Conservation (phyloP, 164 flowering plant genomes). For the Umbellularia californica region DNA sequence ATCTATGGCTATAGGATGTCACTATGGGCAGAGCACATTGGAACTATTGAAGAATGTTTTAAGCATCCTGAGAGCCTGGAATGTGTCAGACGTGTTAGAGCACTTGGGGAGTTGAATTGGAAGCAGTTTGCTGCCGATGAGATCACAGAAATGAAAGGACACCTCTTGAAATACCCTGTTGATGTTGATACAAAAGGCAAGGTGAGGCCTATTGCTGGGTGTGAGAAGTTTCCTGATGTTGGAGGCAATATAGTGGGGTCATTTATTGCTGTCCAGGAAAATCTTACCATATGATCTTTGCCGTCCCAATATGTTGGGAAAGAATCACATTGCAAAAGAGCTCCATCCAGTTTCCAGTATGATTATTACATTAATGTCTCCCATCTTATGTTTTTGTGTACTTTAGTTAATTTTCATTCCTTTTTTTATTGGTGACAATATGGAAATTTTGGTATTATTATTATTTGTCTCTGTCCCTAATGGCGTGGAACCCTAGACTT, state of each 20-base stretch:
- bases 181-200: slow-evolving; percentile 75
- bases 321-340: too few species aligned
- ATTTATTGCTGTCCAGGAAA: slow-evolving; percentile 77
- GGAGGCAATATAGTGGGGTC: slow-evolving; percentile 84
- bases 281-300: slow-evolving; percentile 64
- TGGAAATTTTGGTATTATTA: too few species aligned
- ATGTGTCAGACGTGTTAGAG: slow-evolving; percentile 63
- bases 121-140: slow-evolving; percentile 63
- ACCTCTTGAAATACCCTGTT: slow-evolving; percentile 84
- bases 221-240: slow-evolving; percentile 74
- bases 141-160: slow-evolving; percentile 78
- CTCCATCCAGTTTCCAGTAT: too few species aligned
- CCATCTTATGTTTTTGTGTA: too few species aligned
- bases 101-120: slow-evolving; percentile 75
- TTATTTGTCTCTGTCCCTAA: too few species aligned
- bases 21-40: slow-evolving; percentile 95
- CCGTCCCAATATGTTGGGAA: too few species aligned
- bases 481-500: too few species aligned
- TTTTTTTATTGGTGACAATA: too few species aligned
- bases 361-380: too few species aligned
- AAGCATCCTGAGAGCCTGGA: slow-evolving; percentile 66
- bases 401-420: too few species aligned
- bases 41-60: slow-evolving; percentile 63
- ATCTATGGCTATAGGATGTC: slow-evolving; percentile 95
- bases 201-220: slow-evolving; percentile 70